These are phyloP conservation scores for Didymosphaeria variabile DNA, from an alignment of 2,329 filamentous ascomycete species.

Conservation along the genomic window DNA sequence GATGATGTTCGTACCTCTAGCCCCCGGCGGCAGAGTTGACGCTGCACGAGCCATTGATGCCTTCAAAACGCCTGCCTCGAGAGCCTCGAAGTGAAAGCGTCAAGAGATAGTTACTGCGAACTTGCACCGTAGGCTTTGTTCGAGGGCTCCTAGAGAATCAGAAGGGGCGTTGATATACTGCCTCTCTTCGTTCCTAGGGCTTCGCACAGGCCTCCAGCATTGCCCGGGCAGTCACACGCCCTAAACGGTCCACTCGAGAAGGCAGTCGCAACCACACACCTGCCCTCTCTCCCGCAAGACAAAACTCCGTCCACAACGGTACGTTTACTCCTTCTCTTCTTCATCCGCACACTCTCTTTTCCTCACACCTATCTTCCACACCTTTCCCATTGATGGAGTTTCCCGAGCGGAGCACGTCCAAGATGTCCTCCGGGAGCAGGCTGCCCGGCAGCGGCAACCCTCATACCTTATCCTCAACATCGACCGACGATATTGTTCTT, in stretches of 20 bases:
- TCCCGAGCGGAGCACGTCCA: background rate
- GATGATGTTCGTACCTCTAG: background rate
- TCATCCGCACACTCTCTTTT: constrained; percentile 8
- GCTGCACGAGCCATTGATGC: background rate
- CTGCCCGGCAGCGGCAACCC: background rate
- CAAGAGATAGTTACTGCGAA: background rate
- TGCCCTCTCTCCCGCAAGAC: constrained; percentile 2
- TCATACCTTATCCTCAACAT: background rate
- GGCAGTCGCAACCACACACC: constrained; percentile 12
- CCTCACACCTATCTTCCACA: background rate
- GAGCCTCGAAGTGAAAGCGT: background rate
- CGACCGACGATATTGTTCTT: background rate
- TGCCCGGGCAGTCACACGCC: background rate
- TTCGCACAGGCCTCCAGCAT: constrained; percentile 5
- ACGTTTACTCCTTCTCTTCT: constrained; percentile 2
- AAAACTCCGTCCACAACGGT: constrained; percentile 8
- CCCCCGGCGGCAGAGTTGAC: background rate
- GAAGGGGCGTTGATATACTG: background rate
- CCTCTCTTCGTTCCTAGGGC: constrained; percentile 6
- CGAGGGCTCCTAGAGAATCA: background rate
- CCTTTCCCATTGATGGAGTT: background rate
- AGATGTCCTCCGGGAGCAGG: background rate
- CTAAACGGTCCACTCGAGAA: background rate
- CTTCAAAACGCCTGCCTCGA: background rate
- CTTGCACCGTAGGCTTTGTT: background rate